A percentile compares a stretch with the other conserved stretches of the same genome.
Conservation (phyloP, 2,329 filamentous ascomycete genomes). For the Lithohypha guttulata region DNA sequence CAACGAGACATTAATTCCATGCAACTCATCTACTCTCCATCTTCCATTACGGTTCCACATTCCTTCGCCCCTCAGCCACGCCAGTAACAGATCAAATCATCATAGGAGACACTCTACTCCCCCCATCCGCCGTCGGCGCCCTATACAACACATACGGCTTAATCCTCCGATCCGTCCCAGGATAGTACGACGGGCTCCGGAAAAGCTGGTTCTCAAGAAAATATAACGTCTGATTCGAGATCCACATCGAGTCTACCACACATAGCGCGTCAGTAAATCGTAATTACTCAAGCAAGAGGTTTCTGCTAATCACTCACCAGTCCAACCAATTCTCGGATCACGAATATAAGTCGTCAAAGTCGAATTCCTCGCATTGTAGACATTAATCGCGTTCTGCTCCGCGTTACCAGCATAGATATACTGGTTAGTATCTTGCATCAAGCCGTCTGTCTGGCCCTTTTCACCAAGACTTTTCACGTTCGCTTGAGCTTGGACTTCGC, state of each 20-base stretch:
- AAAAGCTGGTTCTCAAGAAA: slow-evolving; percentile 45
- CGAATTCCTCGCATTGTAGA: slow-evolving; percentile 38
- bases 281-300: too few relatives aligned
- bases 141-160: slow-evolving; percentile 36
- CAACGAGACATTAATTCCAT: not conserved
- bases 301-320: too few relatives aligned
- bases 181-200: slow-evolving; percentile 28
- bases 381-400: slow-evolving; percentile 39
- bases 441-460: slow-evolving; percentile 42
- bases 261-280: too few relatives aligned
- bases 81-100: too few relatives aligned
- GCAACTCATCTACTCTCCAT: not conserved
- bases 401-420: slow-evolving; percentile 41
- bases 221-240: slow-evolving; percentile 36
- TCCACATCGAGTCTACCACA: too few relatives aligned
- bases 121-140: slow-evolving; percentile 32
- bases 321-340: slow-evolving; percentile 41
- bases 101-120: slow-evolving; percentile 27
- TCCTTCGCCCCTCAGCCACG: too few relatives aligned
- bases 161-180: slow-evolving; percentile 33
- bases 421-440: slow-evolving; percentile 42
- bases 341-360: slow-evolving; percentile 35
- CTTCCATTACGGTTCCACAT: too few relatives aligned
- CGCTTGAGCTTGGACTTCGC: slow-evolving; percentile 37
- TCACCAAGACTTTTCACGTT: slow-evolving; percentile 36